Evolutionary conservation across 768 basidiomycete genomes (phyloP).

Genomic region (Tylopilus cervinicoccineus): DNA sequence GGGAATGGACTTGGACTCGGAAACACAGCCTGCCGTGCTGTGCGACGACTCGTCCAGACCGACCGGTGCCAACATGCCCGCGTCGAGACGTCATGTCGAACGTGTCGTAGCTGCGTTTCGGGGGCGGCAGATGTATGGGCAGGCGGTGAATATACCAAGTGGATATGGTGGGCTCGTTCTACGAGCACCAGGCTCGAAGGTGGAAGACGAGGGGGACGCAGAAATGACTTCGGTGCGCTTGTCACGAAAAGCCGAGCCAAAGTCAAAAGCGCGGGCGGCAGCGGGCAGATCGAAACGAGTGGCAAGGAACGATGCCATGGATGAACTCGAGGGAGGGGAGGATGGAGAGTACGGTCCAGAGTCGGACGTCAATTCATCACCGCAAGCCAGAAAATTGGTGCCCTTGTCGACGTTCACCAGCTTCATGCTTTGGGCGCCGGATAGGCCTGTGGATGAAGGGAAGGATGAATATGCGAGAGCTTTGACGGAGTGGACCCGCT

Average conservation of each 20-base stretch:
- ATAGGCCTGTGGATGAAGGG: constrained; percentile 63
- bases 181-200: constrained; percentile 23
- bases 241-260: constrained; percentile 6
- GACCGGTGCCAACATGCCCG: not conserved
- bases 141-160: constrained; percentile 53
- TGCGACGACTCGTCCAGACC: not conserved
- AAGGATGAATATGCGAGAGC: constrained; percentile 69
- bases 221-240: not conserved
- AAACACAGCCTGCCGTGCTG: constrained; percentile 9
- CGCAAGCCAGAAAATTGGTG: constrained; percentile 34
- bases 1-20: constrained; percentile 8
- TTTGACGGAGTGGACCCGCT: constrained; percentile 64
- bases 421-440: constrained; percentile 74
- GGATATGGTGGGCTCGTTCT: constrained; percentile 71
- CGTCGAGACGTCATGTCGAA: not conserved
- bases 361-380: not conserved
- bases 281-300: constrained; percentile 22
- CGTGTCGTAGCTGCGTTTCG: constrained; percentile 62
- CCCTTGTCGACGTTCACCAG: constrained; percentile 57
- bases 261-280: constrained; percentile 8
- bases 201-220: constrained; percentile 12
- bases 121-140: constrained; percentile 69
- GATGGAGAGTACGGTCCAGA: constrained; percentile 16
- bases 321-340: constrained; percentile 21
- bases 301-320: constrained; percentile 28